These are phyloP conservation scores for Linnemannia schmuckeri DNA, from an alignment of 192 early-diverging fungal genomes.

Conservation along the genomic window DNA sequence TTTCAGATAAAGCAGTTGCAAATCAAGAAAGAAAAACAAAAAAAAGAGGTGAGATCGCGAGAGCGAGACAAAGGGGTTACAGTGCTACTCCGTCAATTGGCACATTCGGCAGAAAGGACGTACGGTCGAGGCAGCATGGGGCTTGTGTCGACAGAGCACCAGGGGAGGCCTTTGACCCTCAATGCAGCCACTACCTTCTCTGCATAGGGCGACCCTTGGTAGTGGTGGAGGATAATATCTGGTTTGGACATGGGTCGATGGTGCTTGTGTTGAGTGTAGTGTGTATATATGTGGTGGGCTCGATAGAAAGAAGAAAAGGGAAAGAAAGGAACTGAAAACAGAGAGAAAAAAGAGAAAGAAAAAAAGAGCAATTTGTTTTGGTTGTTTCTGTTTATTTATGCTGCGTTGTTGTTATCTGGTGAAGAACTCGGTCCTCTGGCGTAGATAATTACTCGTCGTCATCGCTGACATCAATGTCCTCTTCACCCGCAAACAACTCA, in stretches of 20 bases:
- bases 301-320: background rate
- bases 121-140: constrained; percentile 45
- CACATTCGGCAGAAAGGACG: background rate
- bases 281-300: background rate
- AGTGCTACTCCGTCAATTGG: background rate
- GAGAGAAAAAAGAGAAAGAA: background rate
- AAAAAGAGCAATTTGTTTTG: background rate
- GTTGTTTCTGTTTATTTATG: background rate
- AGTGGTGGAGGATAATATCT: constrained; percentile 38
- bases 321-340: background rate
- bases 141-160: constrained; percentile 41
- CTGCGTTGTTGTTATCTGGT: background rate
- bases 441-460: constrained; percentile 61
- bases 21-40: background rate
- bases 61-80: background rate
- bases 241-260: constrained; percentile 24
- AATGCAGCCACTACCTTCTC: constrained; percentile 52
- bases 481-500: constrained; percentile 76
- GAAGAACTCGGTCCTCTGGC: background rate
- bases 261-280: background rate
- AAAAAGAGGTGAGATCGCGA: background rate
- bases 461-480: constrained; percentile 74
- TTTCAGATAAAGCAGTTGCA: background rate
- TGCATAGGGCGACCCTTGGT: constrained; percentile 47
- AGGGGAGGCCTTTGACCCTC: constrained; percentile 51